phyloP scores from a whole-genome alignment of 129 eudicot genomes.

The Lactuca sativa region DNA sequence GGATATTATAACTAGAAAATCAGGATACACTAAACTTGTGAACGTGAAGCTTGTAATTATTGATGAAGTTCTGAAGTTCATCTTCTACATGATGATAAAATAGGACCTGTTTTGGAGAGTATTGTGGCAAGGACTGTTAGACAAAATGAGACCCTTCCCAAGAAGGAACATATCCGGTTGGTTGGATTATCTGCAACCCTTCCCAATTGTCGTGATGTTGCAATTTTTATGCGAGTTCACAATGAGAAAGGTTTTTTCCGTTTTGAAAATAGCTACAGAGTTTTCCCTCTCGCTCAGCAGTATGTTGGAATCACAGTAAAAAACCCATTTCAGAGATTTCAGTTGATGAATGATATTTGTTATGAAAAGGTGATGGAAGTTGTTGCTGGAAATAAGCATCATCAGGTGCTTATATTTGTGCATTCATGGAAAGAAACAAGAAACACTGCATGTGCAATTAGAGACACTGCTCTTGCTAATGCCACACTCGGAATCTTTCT shows the following conservation, averaged over 20 bases:
- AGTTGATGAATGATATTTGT: constrained; percentile 86
- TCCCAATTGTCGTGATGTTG: constrained; percentile 85
- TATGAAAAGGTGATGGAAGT: constrained; percentile 73
- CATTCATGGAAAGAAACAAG: constrained; percentile 93
- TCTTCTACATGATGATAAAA: constrained; percentile 77
- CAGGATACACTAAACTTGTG: constrained; percentile 93
- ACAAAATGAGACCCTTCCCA: constrained; percentile 65
- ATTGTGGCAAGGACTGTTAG: constrained; percentile 94
- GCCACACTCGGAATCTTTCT: constrained; percentile 71
- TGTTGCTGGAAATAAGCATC: constrained; percentile 55
- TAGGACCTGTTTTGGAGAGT: constrained; percentile 95
- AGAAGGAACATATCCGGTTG: constrained; percentile 94
- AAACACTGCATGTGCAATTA: constrained; percentile 84
- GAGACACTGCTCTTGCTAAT: constrained; percentile 84
- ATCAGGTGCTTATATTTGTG: constrained; percentile 87
- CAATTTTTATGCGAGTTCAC: constrained; percentile 69
- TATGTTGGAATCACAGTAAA: constrained; percentile 84
- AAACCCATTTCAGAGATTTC: constrained; percentile 93
- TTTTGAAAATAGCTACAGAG: constrained; percentile 91
- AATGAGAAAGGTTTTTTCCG: constrained; percentile 68
- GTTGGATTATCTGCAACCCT: constrained; percentile 92
- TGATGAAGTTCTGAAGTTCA: constrained; percentile 66
- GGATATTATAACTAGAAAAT: constrained; percentile 93
- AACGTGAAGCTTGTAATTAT: constrained; percentile 61
- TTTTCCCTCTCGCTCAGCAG: constrained; percentile 93